Evolutionary conservation across 805 yeast genomes (phyloP), one percentile per base, ranked within the genome.

Genomic region (Starmerella floris): DNA sequence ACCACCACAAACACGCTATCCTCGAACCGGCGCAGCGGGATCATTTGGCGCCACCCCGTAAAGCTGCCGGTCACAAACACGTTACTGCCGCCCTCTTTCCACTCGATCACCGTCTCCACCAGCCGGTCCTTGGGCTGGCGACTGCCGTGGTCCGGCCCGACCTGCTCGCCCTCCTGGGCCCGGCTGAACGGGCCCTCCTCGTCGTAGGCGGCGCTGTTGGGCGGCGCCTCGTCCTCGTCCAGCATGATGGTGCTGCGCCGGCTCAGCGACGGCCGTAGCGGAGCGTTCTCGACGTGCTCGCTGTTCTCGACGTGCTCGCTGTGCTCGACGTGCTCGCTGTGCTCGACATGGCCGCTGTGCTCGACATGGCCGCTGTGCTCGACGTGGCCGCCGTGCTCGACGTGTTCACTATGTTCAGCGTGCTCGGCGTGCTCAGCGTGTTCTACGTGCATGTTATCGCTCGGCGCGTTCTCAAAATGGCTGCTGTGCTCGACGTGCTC

Each of bases 41-140:
- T 87, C 97, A 91, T 88, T 62, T 87, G 88, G 52, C 95, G 70
- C 97, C 98, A 91, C 3, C 95, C 95, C 0, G 98, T 91, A 63
- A 88, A 88, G 1, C 96, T 82, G 39, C 98, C 98, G 28, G 96
- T 91, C 13, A 88, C 95, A 60, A 85, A 91, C 2, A 91, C 97
- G 55, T 82, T 82, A 39, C 74, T 74, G 47, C 98, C 98, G n/a
- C 97, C 97, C 61, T 88, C 95, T 16, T 76, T 77, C 98, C 98
- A 88, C 45, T 52, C 51, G 27, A 56, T 49, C n/a, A 48, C 44
- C 9, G 57, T 52, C 40, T 55, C 58, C 6, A 53, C 53, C 2
- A 52, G 50, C 25, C 47, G 47, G 23, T 48, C 53, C 21, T 30
- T 32, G 6, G 51, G 47, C 33, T 36, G 35, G 25, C 37, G 25